Evolutionary conservation across 257 asterid species (phyloP), one percentile per base, ranked within the genome.

Genomic region (Penstemon newberryi): DNA sequence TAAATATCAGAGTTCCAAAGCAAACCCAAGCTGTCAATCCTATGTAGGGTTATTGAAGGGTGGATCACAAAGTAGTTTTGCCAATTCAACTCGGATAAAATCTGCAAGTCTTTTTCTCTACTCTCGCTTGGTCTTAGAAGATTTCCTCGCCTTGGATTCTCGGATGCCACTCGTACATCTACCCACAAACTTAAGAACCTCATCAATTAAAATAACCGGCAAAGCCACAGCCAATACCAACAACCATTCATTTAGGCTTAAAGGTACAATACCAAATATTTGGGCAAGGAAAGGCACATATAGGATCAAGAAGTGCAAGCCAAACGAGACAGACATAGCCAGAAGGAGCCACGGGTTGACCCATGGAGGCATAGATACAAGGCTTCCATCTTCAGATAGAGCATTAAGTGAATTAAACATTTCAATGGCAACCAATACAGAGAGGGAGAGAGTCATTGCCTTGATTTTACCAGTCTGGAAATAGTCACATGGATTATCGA

Each of bases 351-450:
- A 83, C 0, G 96, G 99, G 86, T 94, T 94, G 75, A 89, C 96
- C 99, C 99, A 94, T 0, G 99, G 99, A 41, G 99, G 99, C 99
- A 94, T 94, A 6, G 96, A 40, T 9, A 87, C 0, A 12, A 94
- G 91, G 70, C 99, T 94, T 57, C 99, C 96, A n/a, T 94, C 99
- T 70, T 94, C 99, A 0, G 99, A 94, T 38, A 91, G 87, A 12
- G 97, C 99, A 45, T 94, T 94, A 46, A 94, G 86, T 55, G 99
- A 94, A 69, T 94, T 94, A 60, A 91, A 94, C 99, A 94, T 94
- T 82, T 94, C 99, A 4, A 94, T 94, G 51, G 96, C 91, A 1
- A 94, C 99, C 59, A 94, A 83, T 10, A 94, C 97, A 0, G 97
- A 89, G 44, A 94, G 96, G 43, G 99, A 94, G 65, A 94, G 96